Evolutionary conservation across 202 grass and related monocot species (phyloP).

Genomic region (Carex arenaria): DNA sequence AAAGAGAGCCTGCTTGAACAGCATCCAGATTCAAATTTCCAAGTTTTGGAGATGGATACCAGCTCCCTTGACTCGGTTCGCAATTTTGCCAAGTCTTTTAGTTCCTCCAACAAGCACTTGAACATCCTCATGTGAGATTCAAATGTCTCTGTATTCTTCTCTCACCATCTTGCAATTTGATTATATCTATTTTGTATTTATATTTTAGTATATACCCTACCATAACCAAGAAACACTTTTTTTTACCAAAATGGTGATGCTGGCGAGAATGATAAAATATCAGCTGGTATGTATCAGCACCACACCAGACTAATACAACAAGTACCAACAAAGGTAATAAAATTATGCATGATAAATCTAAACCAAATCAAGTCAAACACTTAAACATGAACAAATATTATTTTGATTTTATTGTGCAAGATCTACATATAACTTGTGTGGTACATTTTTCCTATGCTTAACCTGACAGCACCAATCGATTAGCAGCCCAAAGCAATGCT

Average conservation of each 20-base stretch:
- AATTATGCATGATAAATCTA: not conserved
- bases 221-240: not conserved
- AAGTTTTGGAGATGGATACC: slow-evolving; percentile 88
- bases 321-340: not conserved
- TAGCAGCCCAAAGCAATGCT: not conserved
- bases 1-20: slow-evolving; percentile 61
- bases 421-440: not conserved
- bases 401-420: not conserved
- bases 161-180: not conserved
- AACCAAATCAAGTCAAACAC: slow-evolving; percentile 1
- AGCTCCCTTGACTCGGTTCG: slow-evolving; percentile 59
- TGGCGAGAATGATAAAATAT: not conserved
- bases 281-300: not conserved
- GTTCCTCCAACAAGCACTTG: slow-evolving; percentile 42
- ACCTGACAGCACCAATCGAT: not conserved
- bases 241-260: not conserved
- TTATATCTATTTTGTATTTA: not conserved
- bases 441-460: not conserved
- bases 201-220: not conserved
- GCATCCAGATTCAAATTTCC: slow-evolving; percentile 38
- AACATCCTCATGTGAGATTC: slow-evolving; percentile 75
- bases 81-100: slow-evolving; percentile 46
- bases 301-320: not conserved
- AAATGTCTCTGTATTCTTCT: not conserved
- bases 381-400: not conserved